Evolutionary conservation across 2,329 filamentous ascomycete genomes (phyloP).

Genomic region (Neonectria neomacrospora): DNA sequence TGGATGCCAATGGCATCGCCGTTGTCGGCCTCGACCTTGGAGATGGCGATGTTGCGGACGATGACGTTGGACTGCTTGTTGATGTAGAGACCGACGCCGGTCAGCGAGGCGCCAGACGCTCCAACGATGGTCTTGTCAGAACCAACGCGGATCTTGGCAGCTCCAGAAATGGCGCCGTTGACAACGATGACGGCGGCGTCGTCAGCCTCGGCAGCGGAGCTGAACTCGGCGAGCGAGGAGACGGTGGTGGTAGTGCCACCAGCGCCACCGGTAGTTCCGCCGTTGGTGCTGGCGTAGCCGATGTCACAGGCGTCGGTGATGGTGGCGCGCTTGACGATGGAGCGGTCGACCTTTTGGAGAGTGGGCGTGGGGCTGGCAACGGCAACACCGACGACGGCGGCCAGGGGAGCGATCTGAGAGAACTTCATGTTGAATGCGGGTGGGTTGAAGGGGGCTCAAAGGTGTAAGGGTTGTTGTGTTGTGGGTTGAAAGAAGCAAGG

Average conservation of each 20-base stretch:
- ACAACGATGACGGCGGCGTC: conserved; percentile 55
- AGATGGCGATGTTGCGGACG: conserved; percentile 69
- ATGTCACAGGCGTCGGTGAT: conserved; percentile 50
- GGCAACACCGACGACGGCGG: conserved; percentile 45
- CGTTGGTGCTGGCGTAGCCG: conserved; percentile 50
- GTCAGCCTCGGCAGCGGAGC: conserved; percentile 57
- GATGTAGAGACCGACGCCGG: conserved; percentile 63
- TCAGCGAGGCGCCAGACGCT: conserved; percentile 51
- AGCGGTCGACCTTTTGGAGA: conserved; percentile 41
- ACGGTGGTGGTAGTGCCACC: conserved; percentile 61
- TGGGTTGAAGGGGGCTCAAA: background rate
- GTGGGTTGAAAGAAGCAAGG: background rate
- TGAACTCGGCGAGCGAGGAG: conserved; percentile 56
- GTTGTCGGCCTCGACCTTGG: conserved; percentile 63
- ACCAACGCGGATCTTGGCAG: conserved; percentile 53
- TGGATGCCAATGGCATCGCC: conserved; percentile 73
- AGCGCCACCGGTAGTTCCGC: conserved; percentile 61
- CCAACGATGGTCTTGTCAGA: conserved; percentile 61
- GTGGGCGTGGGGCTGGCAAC: conserved; percentile 48
- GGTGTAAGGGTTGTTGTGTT: background rate
- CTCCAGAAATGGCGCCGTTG: conserved; percentile 53
- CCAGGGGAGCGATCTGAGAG: conserved; percentile 42
- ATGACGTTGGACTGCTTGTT: conserved; percentile 68
- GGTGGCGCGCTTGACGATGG: conserved; percentile 49
- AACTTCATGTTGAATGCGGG: conserved; percentile 47